These are phyloP conservation scores for Fusarium dlaminii DNA, from an alignment of 2,329 filamentous ascomycete species.

Conservation along the genomic window DNA sequence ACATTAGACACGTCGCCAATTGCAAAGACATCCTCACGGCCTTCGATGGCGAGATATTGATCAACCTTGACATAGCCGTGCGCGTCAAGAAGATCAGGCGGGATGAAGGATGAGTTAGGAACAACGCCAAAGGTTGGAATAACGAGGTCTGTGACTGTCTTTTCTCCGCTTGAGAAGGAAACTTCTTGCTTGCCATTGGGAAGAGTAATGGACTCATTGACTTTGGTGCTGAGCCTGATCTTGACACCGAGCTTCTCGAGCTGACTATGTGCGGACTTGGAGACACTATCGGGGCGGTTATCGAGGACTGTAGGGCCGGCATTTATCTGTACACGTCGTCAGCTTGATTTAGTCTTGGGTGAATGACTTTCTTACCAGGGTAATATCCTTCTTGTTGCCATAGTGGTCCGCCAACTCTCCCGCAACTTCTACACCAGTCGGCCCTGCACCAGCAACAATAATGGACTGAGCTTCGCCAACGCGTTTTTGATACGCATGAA, in stretches of 20 bases:
- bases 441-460: neutral
- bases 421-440: neutral
- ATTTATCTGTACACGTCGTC: neutral
- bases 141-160: neutral
- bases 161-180: neutral
- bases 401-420: neutral
- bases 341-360: neutral
- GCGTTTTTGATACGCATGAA: neutral
- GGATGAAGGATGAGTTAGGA: neutral
- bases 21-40: neutral
- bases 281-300: neutral
- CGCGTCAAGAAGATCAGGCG: neutral
- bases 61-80: neutral
- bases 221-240: neutral
- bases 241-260: neutral
- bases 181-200: neutral
- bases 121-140: neutral
- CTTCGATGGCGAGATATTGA: neutral
- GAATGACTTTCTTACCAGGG: neutral
- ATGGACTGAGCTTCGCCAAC: neutral
- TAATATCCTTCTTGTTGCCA: neutral
- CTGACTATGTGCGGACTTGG: neutral
- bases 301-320: neutral
- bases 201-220: neutral
- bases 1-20: neutral